phyloP scores from a whole-genome alignment of 805 yeast species.

The Candida ovalis region DNA sequence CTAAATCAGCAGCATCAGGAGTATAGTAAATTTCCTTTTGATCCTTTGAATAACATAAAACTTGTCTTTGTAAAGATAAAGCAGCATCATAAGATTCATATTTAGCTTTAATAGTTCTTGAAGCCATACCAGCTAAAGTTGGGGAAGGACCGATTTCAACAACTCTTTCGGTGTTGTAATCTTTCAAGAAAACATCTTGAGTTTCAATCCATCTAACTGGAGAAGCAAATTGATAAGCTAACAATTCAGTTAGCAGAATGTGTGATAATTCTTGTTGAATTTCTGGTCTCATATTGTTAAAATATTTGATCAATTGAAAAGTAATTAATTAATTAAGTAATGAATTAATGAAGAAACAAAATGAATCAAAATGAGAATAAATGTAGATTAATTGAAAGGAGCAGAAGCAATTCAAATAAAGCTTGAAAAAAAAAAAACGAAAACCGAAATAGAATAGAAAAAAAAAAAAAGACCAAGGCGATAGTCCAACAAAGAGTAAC shows the following conservation, averaged over 20 bases:
- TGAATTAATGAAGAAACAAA: background rate
- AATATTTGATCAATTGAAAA: background rate
- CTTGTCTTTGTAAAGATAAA: constrained; percentile 87
- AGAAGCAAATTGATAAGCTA: background rate
- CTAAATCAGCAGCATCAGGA: constrained; percentile 65
- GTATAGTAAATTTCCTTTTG: constrained; percentile 95
- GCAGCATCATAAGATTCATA: constrained; percentile 99
- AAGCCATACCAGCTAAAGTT: constrained; percentile 97
- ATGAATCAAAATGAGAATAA: background rate
- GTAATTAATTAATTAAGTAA: background rate
- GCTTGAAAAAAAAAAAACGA: too few species aligned
- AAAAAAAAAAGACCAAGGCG: too few species aligned
- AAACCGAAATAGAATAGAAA: too few species aligned
- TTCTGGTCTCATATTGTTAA: background rate
- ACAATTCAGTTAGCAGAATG: background rate
- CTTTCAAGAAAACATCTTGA: constrained; percentile 94
- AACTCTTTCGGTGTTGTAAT: constrained; percentile 92
- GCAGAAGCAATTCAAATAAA: too few species aligned
- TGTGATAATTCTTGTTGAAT: background rate
- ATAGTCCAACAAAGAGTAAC: too few species aligned
- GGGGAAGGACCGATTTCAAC: constrained; percentile 99
- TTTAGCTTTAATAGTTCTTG: constrained; percentile 90
- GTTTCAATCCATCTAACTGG: constrained; percentile 65
- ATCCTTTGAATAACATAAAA: constrained; percentile 92
- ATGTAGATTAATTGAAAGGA: too few species aligned